Conservation (phyloP, 768 basidiomycete species). For the Dendrothele bispora region DNA sequence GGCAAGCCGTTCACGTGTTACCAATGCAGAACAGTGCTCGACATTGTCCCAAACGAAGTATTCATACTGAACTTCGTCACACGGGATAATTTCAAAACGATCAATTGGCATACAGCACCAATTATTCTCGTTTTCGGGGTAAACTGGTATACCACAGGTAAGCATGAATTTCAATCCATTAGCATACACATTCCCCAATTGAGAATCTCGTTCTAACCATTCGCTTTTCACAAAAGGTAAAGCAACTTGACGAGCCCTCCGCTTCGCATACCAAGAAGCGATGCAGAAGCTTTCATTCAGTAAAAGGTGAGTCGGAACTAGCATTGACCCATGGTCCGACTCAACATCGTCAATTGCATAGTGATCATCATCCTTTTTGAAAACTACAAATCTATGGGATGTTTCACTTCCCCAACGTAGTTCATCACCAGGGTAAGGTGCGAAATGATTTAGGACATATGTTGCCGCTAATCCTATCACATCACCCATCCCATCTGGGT, state of each 20-base stretch:
- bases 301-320: background rate
- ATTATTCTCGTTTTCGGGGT: background rate
- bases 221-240: background rate
- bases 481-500: background rate
- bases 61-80: background rate
- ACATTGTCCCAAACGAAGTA: background rate
- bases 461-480: background rate
- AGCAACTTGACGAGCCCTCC: background rate
- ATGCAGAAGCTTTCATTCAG: background rate
- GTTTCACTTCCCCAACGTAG: background rate
- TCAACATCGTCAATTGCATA: background rate
- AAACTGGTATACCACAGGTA: background rate
- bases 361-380: background rate
- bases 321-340: background rate
- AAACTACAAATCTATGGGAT: background rate
- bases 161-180: background rate
- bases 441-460: background rate
- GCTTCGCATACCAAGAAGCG: background rate
- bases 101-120: background rate
- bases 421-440: slow-evolving; percentile 4
- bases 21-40: background rate
- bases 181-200: background rate
- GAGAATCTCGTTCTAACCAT: background rate
- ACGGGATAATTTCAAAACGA: background rate
- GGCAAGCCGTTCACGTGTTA: background rate